Evolutionary conservation across 2,329 filamentous ascomycete genomes (phyloP), one percentile per base, ranked within the genome.

Genomic region (Furcasterigmium furcatum): DNA sequence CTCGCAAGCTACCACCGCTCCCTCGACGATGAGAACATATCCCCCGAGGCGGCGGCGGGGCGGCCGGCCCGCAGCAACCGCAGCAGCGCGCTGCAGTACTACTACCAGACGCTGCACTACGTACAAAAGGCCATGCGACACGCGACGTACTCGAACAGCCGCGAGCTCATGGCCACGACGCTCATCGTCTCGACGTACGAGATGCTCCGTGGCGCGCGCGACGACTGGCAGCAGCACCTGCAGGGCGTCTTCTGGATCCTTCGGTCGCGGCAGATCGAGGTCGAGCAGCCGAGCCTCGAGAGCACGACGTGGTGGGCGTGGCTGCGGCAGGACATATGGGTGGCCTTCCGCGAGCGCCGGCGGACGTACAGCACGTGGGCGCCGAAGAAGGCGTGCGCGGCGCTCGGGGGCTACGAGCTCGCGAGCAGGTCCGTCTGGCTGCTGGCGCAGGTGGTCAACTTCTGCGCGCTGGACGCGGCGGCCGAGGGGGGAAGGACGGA

Each of bases 211-310:
- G 48, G 48, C 3, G 73, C 73, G 4, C 71, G 73, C 12, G 54
- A 59, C 58, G 76, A 59, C 36, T 85, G 82, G 81, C 77, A 84
- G 48, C 65, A 78, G 4, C 82, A 85, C 55, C 65, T 85, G 0
- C 78, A 83, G 55, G 81, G 82, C 0, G 79, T 84, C 0, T 85
- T 84, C 50, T 84, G 80, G 76, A 84, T 85, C 14, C 75, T 83
- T 46, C 65, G 80, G 14, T 80, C 74, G 1, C 78, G 80, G 43
- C 71, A 80, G 36, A 81, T 82, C 35, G 72, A 84, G 44, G 81
- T 79, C 2, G 79, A 80, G 44, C 76, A 72, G 0, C 71, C 74
- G 0, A 77, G 79, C 0, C 63, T 85, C 0, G 68, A 76, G 39
- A 73, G 77, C 49, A 76, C 79, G 0, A 76, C 79, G 0, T 85